Evolutionary conservation across 257 asterid genomes (phyloP).

Genomic region (Solanum okadae): DNA sequence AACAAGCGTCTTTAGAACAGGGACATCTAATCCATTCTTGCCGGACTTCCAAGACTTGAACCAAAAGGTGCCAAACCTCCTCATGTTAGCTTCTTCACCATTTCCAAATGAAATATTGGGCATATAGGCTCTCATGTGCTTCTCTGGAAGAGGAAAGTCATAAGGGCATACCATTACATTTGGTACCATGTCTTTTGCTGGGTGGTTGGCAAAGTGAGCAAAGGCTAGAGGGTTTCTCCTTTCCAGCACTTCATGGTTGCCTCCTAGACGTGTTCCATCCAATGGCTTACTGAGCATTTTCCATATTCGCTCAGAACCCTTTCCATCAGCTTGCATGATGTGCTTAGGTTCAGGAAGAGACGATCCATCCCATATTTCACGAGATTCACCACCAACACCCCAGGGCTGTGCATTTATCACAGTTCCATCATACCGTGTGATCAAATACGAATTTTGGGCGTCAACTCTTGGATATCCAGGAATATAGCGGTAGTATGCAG

Average conservation of each 20-base stretch:
- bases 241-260: constrained; percentile 55
- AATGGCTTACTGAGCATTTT: constrained; percentile 71
- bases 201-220: constrained; percentile 92
- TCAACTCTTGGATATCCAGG: constrained; percentile 95
- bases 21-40: constrained; percentile 16
- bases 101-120: constrained; percentile 77
- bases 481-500: constrained; percentile 77
- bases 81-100: constrained; percentile 56
- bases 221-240: constrained; percentile 84
- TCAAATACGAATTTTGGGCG: constrained; percentile 67
- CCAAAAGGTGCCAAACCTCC: constrained; percentile 87
- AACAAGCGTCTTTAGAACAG: constrained; percentile 55
- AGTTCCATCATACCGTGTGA: constrained; percentile 92
- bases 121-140: constrained; percentile 57
- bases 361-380: constrained; percentile 63
- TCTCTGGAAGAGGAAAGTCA: constrained; percentile 66
- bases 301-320: constrained; percentile 72
- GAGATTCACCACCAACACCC: constrained; percentile 80
- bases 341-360: constrained; percentile 9
- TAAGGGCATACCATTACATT: constrained; percentile 87
- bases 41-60: constrained; percentile 63
- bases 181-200: constrained; percentile 51
- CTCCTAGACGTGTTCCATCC: constrained; percentile 30
- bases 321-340: constrained; percentile 18
- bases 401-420: constrained; percentile 92